These are phyloP conservation scores for Falciphora oryzae DNA, from an alignment of 2,329 filamentous ascomycete genomes.

Conservation along the genomic window DNA sequence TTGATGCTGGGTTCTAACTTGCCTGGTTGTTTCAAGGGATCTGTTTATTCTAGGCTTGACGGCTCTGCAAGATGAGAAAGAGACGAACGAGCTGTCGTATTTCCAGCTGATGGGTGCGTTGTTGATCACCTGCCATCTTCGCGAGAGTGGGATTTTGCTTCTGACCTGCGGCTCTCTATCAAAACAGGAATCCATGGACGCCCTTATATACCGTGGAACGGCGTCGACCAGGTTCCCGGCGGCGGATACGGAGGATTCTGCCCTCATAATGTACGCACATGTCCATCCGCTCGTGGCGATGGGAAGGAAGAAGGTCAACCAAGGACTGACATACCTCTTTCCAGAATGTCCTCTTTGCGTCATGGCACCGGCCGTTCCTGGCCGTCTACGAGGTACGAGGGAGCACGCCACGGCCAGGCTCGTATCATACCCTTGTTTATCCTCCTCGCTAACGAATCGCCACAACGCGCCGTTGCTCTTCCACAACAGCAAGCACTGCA, in stretches of 20 bases:
- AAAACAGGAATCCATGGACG: constrained; percentile 27
- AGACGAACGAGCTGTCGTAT: constrained; percentile 40
- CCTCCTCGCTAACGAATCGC: not conserved
- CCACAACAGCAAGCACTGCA: constrained; percentile 44
- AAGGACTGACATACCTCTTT: not conserved
- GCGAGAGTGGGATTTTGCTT: not conserved
- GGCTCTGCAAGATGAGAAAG: constrained; percentile 34
- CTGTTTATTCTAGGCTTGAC: constrained; percentile 42
- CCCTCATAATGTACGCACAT: constrained; percentile 38
- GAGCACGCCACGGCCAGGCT: not conserved
- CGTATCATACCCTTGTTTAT: not conserved
- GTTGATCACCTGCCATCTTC: too few relatives aligned
- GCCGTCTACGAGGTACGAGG: constrained; percentile 46
- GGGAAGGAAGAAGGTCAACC: not conserved
- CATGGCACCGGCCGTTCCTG: constrained; percentile 53
- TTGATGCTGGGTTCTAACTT: not conserved
- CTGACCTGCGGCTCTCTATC: not conserved
- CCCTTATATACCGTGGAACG: constrained; percentile 29
- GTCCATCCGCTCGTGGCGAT: not conserved
- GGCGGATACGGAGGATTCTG: constrained; percentile 35
- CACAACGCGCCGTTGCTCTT: too few relatives aligned
- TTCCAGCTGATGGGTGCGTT: constrained; percentile 42
- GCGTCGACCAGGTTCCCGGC: constrained; percentile 26
- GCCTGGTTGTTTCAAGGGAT: constrained; percentile 29
- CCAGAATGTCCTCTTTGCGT: constrained; percentile 43